Conservation (phyloP, 768 basidiomycete species). For the Trametes cubensis region DNA sequence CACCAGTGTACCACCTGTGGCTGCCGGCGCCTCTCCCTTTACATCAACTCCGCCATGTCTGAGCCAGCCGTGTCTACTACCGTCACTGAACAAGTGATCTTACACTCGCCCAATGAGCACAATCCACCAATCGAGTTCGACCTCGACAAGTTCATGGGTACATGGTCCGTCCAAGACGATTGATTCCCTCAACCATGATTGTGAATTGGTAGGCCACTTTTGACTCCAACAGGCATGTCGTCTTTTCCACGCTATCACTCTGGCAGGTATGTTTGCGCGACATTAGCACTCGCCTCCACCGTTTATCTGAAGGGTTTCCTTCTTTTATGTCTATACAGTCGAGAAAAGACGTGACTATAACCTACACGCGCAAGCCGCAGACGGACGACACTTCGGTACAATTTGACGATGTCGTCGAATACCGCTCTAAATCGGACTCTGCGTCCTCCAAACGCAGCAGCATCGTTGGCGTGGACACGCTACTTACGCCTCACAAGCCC, state of each 20-base stretch:
- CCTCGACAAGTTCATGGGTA: conserved; percentile 30
- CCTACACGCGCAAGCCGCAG: conserved; percentile 35
- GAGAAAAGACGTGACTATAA: conserved; percentile 47
- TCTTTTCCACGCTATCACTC: conserved; percentile 44
- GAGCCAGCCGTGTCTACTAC: background rate
- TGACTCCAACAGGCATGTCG: conserved; percentile 35
- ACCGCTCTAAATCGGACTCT: conserved; percentile 31
- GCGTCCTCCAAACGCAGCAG: conserved; percentile 31
- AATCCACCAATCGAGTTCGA: conserved; percentile 23
- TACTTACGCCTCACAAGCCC: background rate
- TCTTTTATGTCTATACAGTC: background rate
- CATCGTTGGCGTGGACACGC: conserved; percentile 36
- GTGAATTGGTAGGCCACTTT: background rate
- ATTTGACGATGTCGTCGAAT: conserved; percentile 43
- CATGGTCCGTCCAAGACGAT: conserved; percentile 20
- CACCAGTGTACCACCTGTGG: too few relatives aligned
- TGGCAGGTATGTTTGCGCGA: conserved; percentile 40
- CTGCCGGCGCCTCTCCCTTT: background rate
- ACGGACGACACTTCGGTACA: conserved; percentile 18
- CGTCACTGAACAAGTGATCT: conserved; percentile 10
- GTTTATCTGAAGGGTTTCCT: background rate
- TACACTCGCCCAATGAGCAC: conserved; percentile 15
- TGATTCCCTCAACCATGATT: too few relatives aligned
- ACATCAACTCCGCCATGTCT: background rate
- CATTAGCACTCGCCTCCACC: background rate